phyloP scores from a whole-genome alignment of 73 alveolate genomes.

The Tetrahymena borealis region DNA sequence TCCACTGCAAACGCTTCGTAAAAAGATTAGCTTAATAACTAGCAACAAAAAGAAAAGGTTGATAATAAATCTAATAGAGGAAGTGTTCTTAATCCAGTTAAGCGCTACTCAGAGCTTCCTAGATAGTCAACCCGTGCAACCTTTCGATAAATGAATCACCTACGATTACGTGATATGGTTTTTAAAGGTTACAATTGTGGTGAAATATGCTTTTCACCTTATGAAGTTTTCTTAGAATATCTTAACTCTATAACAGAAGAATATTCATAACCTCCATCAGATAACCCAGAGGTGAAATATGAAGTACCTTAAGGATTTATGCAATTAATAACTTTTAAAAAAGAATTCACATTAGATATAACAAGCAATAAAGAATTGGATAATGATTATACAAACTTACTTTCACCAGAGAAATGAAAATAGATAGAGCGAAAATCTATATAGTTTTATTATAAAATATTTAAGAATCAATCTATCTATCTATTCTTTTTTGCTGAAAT shows the following conservation, averaged over 20 bases:
- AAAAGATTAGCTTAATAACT: neutral
- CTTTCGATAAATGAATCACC: neutral
- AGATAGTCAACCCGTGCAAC: neutral
- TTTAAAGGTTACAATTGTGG: neutral
- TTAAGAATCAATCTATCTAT: too few relatives aligned
- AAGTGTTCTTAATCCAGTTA: neutral
- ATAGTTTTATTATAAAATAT: too few relatives aligned
- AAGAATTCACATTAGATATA: neutral
- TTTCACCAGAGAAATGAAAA: neutral
- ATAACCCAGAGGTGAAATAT: neutral
- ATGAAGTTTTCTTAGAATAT: neutral
- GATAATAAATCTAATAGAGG: neutral
- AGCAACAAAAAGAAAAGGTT: neutral
- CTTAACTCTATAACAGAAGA: neutral
- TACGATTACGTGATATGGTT: neutral
- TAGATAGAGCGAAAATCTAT: too few relatives aligned
- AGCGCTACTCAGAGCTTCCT: neutral
- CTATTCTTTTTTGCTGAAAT: too few relatives aligned
- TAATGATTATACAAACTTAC: neutral
- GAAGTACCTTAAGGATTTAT: neutral
- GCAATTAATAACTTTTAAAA: neutral
- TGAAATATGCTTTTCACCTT: neutral
- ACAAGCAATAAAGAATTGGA: neutral
- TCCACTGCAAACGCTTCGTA: neutral
- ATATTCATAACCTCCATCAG: neutral